Evolutionary conservation across 768 basidiomycete genomes (phyloP).

Genomic region (Paxillus involutus): DNA sequence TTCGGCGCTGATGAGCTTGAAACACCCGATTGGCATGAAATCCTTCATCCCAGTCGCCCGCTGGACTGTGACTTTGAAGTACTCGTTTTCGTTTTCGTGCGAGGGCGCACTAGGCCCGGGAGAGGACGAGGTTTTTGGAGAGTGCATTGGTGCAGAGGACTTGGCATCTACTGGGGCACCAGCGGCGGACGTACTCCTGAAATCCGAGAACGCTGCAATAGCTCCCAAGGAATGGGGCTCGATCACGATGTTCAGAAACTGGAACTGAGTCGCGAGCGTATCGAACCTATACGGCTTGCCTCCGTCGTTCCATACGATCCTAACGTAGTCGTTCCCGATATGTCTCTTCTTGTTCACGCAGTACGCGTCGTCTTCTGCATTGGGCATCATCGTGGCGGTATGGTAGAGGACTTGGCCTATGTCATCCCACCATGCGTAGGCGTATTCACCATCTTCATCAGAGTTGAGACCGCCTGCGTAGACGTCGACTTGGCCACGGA

Average conservation of each 20-base stretch:
- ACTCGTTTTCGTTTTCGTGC: slow-evolving; percentile 83
- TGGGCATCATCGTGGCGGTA: slow-evolving; percentile 97
- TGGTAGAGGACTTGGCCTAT: slow-evolving; percentile 95
- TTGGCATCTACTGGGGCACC: slow-evolving; percentile 12
- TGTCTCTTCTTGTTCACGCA: slow-evolving; percentile 89
- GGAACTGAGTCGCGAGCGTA: slow-evolving; percentile 90
- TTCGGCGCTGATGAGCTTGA: slow-evolving; percentile 91
- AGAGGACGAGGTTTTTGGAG: slow-evolving; percentile 13
- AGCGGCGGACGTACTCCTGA: slow-evolving; percentile 13
- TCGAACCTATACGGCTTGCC: slow-evolving; percentile 88
- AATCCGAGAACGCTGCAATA: slow-evolving; percentile 83
- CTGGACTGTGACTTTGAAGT: slow-evolving; percentile 94
- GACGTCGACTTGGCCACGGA: slow-evolving; percentile 88
- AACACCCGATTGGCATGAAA: slow-evolving; percentile 88
- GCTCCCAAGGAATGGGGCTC: slow-evolving; percentile 88
- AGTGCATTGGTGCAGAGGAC: slow-evolving; percentile 13
- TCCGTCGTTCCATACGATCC: slow-evolving; percentile 98
- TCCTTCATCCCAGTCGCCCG: slow-evolving; percentile 89
- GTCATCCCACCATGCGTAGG: slow-evolving; percentile 99
- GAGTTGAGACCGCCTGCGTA: slow-evolving; percentile 91
- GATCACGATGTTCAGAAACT: slow-evolving; percentile 96
- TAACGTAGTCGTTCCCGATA: slow-evolving; percentile 95
- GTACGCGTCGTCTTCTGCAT: slow-evolving; percentile 60
- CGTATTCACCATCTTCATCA: slow-evolving; percentile 92
- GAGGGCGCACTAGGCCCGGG: background rate